Conservation (phyloP, 306 rosid species). For the Rosa lucieae region DNA sequence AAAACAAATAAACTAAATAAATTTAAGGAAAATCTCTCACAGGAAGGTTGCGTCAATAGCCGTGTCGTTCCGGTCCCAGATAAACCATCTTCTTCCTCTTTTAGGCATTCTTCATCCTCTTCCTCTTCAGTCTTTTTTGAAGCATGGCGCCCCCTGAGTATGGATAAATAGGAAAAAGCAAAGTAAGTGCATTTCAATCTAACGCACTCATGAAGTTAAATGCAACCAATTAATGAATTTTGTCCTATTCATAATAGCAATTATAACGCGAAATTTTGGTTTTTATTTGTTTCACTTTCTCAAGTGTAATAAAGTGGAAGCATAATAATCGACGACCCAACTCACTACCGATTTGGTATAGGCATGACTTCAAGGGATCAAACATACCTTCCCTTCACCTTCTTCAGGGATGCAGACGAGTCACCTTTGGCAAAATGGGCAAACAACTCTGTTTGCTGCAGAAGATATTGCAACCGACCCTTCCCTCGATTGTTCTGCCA, state of each 20-base stretch:
- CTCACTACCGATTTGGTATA: neutral
- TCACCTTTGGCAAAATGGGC: conserved; percentile 95
- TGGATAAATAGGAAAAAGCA: neutral
- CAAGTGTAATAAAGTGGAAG: neutral
- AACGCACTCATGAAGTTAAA: neutral
- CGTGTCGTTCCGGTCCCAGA: conserved; percentile 73
- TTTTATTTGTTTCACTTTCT: neutral
- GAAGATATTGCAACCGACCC: conserved; percentile 91
- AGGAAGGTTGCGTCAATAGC: conserved; percentile 82
- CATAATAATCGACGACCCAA: neutral
- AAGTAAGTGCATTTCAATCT: conserved; percentile 4
- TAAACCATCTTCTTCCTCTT: conserved; percentile 90
- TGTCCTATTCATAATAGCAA: neutral
- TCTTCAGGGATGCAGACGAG: conserved; percentile 73
- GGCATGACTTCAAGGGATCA: neutral
- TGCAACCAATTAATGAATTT: neutral
- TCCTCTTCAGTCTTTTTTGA: conserved; percentile 98
- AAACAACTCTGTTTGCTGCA: conserved; percentile 96
- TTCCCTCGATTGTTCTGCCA: conserved; percentile 76
- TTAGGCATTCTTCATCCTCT: conserved; percentile 96
- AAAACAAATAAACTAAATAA: neutral
- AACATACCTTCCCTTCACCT: conserved; percentile 72
- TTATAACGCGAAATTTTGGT: neutral
- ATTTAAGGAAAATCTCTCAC: conserved; percentile 28
- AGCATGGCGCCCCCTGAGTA: conserved; percentile 91